Conservation (phyloP, 768 basidiomycete genomes). For the Cystobasidium tubakii region DNA sequence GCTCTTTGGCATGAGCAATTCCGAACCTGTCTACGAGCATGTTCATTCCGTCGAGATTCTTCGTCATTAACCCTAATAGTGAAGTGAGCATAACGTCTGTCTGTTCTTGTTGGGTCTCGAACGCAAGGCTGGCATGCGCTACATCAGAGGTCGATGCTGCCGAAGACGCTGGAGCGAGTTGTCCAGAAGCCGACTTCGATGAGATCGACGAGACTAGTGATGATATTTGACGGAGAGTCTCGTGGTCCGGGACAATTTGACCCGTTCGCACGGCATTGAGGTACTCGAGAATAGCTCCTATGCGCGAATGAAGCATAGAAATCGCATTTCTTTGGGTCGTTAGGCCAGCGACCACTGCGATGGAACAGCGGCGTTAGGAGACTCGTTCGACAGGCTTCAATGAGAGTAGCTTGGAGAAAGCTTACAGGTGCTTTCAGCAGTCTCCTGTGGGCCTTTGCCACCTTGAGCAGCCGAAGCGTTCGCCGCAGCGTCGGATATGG, state of each 20-base stretch:
- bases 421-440: slow-evolving; percentile 1
- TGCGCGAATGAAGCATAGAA: slow-evolving; percentile 91
- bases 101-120: slow-evolving; percentile 20
- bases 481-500: slow-evolving; percentile 53
- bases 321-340: slow-evolving; percentile 89
- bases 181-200: slow-evolving; percentile 53
- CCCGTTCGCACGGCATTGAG: slow-evolving; percentile 58
- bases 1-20: not conserved
- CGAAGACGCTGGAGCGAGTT: not conserved
- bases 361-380: too few species aligned
- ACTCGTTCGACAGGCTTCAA: too few species aligned
- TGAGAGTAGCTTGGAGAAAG: too few species aligned
- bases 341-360: slow-evolving; percentile 76
- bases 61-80: slow-evolving; percentile 19
- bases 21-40: slow-evolving; percentile 30
- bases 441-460: not conserved
- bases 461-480: not conserved
- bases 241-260: slow-evolving; percentile 68
- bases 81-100: slow-evolving; percentile 29
- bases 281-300: slow-evolving; percentile 78
- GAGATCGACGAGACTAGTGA: slow-evolving; percentile 83
- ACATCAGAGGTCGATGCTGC: not conserved
- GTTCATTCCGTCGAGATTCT: slow-evolving; percentile 20
- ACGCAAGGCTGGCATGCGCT: not conserved
- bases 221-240: slow-evolving; percentile 72